Base-by-base conservation (phyloP, 768 basidiomycete species). In the Sarcodon sp. region DNA sequence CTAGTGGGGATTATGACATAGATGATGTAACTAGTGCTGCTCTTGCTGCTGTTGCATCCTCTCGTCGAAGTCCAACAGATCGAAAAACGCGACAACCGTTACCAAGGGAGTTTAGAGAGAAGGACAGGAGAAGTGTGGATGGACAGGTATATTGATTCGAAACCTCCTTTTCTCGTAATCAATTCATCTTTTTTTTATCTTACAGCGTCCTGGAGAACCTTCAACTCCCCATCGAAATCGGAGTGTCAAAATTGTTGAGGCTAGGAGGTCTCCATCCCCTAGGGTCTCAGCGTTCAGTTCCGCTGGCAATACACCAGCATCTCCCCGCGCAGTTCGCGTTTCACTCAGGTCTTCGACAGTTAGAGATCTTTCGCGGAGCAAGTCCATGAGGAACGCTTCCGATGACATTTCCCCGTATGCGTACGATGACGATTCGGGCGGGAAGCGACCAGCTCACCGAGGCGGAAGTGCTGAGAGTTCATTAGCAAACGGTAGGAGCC, bases 391-490 rank as follows among this genome's bases (percentile, higher is more conserved):
- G 8, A 41, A 11, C 4, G 39, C 13, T 13, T 76, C 73, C 13
- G 76, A 74, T 49, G 77, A 79, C 55, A 38, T 71, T 1, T 53
- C 59, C 34, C 49, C 55, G 41, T 36, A 55, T 13, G 46, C 55
- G 44, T 51, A 53, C 33, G 59, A 59, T 46, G 55, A 55, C 9
- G 59, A 60, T 11, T 59, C 49, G 0, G 32, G 41, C 3, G 49
- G 79, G 31, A 64, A 75, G 27, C 64, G 73, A 38, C 84, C 84
- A 57, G 69, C 69, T 32, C 59, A 72, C 12, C 67, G 85, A 34
- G 74, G 73, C 0, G 85, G 85, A 4, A 86, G 82, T 58, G 80
- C 77, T 3, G 87, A 87, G 64, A 83, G 75, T 57, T 68, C 77
- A 7, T 59, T 83, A 27, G 70, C 59, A 35, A 66, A 52, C 12